Percentiles rank a stretch among this genome's conserved stretches.
Evolutionary conservation across 106 monocot genomes (phyloP).

Genomic region (Allium fistulosum): DNA sequence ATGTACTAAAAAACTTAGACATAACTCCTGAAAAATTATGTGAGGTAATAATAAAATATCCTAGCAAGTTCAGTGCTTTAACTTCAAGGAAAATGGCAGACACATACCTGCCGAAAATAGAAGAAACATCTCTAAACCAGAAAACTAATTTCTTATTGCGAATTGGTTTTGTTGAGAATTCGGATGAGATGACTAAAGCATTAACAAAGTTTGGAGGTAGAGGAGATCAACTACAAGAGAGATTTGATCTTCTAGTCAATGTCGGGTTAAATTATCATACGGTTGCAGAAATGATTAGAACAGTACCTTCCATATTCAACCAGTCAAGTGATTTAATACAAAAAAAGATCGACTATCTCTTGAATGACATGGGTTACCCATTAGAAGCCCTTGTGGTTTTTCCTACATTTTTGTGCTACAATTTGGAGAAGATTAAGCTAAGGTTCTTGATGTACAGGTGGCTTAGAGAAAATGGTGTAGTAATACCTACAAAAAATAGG

Average conservation of each 20-base stretch:
- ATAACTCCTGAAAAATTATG: slow-evolving; percentile 26
- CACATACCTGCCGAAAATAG: slow-evolving; percentile 16
- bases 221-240: slow-evolving; percentile 62
- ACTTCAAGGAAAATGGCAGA: slow-evolving; percentile 25
- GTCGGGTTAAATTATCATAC: slow-evolving; percentile 51
- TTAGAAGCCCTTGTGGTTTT: slow-evolving; percentile 32
- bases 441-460: slow-evolving; percentile 62
- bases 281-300: slow-evolving; percentile 42
- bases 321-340: slow-evolving; percentile 44
- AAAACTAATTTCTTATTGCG: slow-evolving; percentile 60
- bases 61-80: slow-evolving; percentile 32
- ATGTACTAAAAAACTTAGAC: slow-evolving; percentile 33
- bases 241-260: slow-evolving; percentile 54
- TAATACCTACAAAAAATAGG: slow-evolving; percentile 26
- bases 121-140: slow-evolving; percentile 39
- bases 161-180: slow-evolving; percentile 64
- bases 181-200: slow-evolving; percentile 62
- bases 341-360: slow-evolving; percentile 57
- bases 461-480: slow-evolving; percentile 43
- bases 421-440: slow-evolving; percentile 50
- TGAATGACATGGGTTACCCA: slow-evolving; percentile 54
- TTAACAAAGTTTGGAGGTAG: slow-evolving; percentile 55
- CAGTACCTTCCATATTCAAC: slow-evolving; percentile 51
- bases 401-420: slow-evolving; percentile 64
- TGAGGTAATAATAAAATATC: slow-evolving; percentile 50